A percentile compares a stretch with the other conserved stretches of the same genome.
These are phyloP conservation scores for Xerocomus minutiporus DNA, from an alignment of 1,284 basidiomycete genomes.

Conservation along the genomic window DNA sequence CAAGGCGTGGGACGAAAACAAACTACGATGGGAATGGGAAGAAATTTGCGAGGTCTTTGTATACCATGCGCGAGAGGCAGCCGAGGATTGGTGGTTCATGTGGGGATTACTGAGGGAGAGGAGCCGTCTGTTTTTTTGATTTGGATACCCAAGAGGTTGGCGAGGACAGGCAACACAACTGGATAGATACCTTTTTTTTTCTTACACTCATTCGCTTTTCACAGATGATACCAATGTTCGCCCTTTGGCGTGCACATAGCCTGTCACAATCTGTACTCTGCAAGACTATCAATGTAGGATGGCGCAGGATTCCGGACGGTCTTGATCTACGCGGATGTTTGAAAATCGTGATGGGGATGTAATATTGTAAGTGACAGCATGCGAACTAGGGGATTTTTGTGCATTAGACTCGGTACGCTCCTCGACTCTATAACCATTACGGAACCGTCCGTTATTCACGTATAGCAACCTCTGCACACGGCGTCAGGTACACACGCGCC, in stretches of 20 bases:
- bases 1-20: slow-evolving; percentile 30
- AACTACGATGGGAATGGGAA: slow-evolving; percentile 39
- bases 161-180: slow-evolving; percentile 6
- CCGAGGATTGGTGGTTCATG: slow-evolving; percentile 47
- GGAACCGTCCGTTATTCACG: slow-evolving; percentile 35
- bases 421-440: slow-evolving; percentile 8
- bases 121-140: slow-evolving; percentile 22
- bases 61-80: slow-evolving; percentile 42
- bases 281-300: slow-evolving; percentile 2
- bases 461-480: slow-evolving; percentile 60
- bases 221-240: background rate
- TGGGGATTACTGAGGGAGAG: slow-evolving; percentile 38
- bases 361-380: slow-evolving; percentile 13
- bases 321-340: no score
- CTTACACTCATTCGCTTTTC: slow-evolving; percentile 1
- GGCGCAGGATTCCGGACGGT: background rate
- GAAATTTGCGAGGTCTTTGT: slow-evolving; percentile 41
- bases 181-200: slow-evolving; percentile 5
- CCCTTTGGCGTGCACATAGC: background rate
- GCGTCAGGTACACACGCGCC: slow-evolving; percentile 10
- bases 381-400: background rate
- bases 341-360: slow-evolving; percentile 1
- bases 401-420: background rate
- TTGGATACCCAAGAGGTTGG: slow-evolving; percentile 2
- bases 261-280: background rate